Conservation (phyloP, 805 yeast species). For the Schizosaccharomyces japonicus region DNA sequence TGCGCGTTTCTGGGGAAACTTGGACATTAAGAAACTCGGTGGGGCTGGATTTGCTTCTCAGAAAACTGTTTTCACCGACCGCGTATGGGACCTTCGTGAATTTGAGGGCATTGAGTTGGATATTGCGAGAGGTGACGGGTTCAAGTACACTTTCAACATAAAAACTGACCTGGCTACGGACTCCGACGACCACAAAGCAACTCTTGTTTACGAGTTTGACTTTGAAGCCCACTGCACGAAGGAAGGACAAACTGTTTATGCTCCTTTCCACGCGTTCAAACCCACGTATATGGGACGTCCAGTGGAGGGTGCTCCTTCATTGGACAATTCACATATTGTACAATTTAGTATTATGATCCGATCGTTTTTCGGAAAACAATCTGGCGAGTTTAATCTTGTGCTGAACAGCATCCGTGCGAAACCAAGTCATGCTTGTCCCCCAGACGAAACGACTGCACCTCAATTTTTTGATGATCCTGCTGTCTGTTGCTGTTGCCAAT, state of each 20-base stretch:
- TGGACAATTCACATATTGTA: background rate
- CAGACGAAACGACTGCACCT: too few relatives aligned
- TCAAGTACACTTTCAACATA: background rate
- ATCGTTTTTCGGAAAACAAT: background rate
- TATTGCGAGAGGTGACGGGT: constrained; percentile 1
- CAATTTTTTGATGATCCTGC: too few relatives aligned
- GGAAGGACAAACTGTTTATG: constrained; percentile 2
- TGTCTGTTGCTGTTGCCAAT: too few relatives aligned
- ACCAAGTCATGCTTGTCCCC: background rate
- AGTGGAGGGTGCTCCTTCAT: background rate
- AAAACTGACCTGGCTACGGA: background rate
- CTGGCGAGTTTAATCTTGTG: background rate
- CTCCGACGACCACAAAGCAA: background rate
- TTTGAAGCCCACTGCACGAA: background rate
- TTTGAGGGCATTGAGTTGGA: constrained; percentile 1
- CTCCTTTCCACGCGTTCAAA: background rate
- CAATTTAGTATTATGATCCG: constrained; percentile 1
- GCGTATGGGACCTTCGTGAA: background rate
- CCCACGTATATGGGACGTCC: constrained; percentile 2
- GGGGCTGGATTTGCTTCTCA: constrained; percentile 5
- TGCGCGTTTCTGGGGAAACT: constrained; percentile 2
- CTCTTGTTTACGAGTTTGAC: background rate
- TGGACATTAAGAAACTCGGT: background rate
- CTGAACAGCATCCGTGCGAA: constrained; percentile 1
- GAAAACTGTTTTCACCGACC: background rate